Conservation (phyloP, 2,329 filamentous ascomycete species). For the Exophiala spinifera region DNA sequence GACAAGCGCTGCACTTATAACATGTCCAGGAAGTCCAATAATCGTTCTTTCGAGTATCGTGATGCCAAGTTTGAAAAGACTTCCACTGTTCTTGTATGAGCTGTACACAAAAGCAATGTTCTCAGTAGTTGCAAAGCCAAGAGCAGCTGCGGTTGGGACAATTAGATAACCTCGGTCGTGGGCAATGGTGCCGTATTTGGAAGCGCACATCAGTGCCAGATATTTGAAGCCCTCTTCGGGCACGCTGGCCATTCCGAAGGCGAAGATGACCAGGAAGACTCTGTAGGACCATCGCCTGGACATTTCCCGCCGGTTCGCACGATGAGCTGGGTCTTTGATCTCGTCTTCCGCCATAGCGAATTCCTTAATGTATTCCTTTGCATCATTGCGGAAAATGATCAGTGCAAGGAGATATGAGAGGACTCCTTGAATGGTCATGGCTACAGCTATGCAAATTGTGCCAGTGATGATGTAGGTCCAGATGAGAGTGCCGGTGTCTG, state of each 20-base stretch:
- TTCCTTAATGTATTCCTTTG: constrained; percentile 5
- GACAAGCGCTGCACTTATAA: constrained; percentile 20
- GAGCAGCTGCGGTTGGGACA: constrained; percentile 14
- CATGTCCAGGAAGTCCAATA: constrained; percentile 20
- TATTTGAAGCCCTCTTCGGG: constrained; percentile 27
- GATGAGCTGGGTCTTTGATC: constrained; percentile 6
- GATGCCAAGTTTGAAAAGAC: neutral
- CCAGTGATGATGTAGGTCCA: constrained; percentile 25
- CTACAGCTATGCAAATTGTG: constrained; percentile 17
- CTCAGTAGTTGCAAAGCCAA: constrained; percentile 27
- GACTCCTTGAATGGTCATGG: constrained; percentile 16
- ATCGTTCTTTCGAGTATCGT: constrained; percentile 20
- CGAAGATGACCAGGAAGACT: constrained; percentile 20
- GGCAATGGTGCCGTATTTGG: neutral
- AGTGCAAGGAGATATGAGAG: constrained; percentile 7
- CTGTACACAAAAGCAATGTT: constrained; percentile 25
- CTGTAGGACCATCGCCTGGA: constrained; percentile 22
- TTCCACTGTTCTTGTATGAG: neutral
- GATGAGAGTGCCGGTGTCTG: constrained; percentile 4
- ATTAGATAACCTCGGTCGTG: constrained; percentile 15
- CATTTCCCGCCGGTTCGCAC: constrained; percentile 3
- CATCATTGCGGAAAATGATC: constrained; percentile 6
- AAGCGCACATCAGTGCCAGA: constrained; percentile 7
- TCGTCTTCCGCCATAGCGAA: constrained; percentile 2
- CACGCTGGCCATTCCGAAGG: constrained; percentile 17